Percentiles rank a stretch among this genome's conserved stretches.
These are phyloP conservation scores for Capsicum rhomboideum DNA, from an alignment of 257 asterid species.

Conservation along the genomic window DNA sequence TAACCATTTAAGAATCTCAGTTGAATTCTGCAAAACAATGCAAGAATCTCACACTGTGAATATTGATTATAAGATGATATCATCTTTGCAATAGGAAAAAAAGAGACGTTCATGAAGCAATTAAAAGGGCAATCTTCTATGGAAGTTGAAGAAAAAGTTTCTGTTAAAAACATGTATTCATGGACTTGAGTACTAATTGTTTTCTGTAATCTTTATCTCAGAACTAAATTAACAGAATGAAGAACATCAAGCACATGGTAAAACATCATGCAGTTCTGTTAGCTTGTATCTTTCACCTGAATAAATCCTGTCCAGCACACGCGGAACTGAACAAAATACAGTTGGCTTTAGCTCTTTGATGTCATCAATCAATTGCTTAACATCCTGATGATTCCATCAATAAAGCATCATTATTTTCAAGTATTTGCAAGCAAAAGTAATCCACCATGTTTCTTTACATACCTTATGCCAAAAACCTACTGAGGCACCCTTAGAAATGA, in stretches of 20 bases:
- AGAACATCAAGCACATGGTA: too few relatives aligned
- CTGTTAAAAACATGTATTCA: not conserved
- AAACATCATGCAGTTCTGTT: too few relatives aligned
- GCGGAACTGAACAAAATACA: slow-evolving; percentile 62
- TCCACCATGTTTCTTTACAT: not conserved
- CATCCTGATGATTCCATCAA: slow-evolving; percentile 37
- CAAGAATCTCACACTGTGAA: not conserved
- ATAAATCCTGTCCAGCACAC: slow-evolving; percentile 75
- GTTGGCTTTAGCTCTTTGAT: slow-evolving; percentile 75
- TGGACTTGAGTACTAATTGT: not conserved
- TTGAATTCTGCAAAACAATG: not conserved
- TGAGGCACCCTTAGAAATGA: slow-evolving; percentile 67
- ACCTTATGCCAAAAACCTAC: slow-evolving; percentile 89
- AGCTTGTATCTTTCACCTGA: slow-evolving; percentile 32
- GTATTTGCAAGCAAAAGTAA: not conserved
- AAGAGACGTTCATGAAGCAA: not conserved
- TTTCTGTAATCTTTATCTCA: too few relatives aligned
- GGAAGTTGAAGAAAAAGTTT: not conserved
- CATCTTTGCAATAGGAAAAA: not conserved
- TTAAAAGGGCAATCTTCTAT: not conserved
- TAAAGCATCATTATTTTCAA: not conserved
- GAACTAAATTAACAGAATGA: too few relatives aligned
- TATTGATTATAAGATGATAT: not conserved
- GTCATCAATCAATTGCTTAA: slow-evolving; percentile 55
- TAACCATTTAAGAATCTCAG: not conserved